Evolutionary conservation across 2,329 filamentous ascomycete species (phyloP), one percentile per base, ranked within the genome.

Genomic region (Bipolaris sorokiniana): DNA sequence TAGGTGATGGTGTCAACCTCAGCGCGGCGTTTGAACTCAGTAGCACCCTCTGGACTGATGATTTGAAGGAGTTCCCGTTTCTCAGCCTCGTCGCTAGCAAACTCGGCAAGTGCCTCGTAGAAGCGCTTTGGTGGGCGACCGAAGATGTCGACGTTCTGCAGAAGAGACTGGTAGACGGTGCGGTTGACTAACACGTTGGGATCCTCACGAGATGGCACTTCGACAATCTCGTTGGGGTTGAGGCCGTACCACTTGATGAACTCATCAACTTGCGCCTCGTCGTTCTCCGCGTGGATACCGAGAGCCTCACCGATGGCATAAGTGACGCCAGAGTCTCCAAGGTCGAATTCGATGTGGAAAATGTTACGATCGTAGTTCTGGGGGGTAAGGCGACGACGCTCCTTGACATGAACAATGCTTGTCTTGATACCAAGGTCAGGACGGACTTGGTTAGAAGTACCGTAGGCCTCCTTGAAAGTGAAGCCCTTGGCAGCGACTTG

Each of bases 341-440:
- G 86, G 73, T 98, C 95, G 71, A 99, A 99, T 79, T 99, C 95
- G 62, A 99, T 98, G 81, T 99, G 95, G 89, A 99, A 99, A 78
- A 99, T 98, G 84, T 99, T 97, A 68, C 95, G 92, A 78, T 98
- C 93, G 75, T 99, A 99, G 31, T 88, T 90, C 22, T 79, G 71
- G 3, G 95, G 95, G 0, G 95, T 99, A 53, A 99, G 85, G 63
- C 95, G 88, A 61, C 95, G 91, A 81, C 96, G 97, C 82, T 98
- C 95, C 82, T 96, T 92, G 77, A 99, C 93, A 52, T 88, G 89
- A 51, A 97, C 90, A 40, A 92, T 91, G 70, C 86, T 88, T 1
- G 94, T 98, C 85, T 94, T 92, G 72, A 91, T 87, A 9, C 89
- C 81, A 52, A 96, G 82, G 71, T 99, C 95, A 10, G 95, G 95